Base-by-base conservation (phyloP, 805 yeast genomes). In the Metschnikowia bowlesiae region DNA sequence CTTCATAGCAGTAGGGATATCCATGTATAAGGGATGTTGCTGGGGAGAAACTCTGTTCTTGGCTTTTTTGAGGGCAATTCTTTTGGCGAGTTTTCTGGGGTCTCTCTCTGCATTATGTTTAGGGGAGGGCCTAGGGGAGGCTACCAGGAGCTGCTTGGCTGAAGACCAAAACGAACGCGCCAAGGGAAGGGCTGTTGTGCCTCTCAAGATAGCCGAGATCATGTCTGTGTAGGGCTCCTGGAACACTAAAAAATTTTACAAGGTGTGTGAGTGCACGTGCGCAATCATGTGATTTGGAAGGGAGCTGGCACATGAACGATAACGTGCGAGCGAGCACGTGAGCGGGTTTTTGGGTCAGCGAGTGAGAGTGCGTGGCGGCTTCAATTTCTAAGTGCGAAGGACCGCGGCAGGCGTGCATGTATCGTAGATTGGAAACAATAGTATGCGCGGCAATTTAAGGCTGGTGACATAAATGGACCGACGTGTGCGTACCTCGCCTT, bases 1-100 rank as follows among this genome's bases (percentile, higher is more conserved):
- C 59, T 87, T 78, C 66, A 89, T 67, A 1, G 97, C 97, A 31
- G 71, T 67, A 6, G 87, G 80, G 7, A 89, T 75, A 45, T 81
- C 83, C 86, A 87, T 82, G 62, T 82, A 85, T 48, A 86, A 71
- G 1, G 91, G 91, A 46, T 76, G 75, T 11, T 55, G 68, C 64
- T 57, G 69, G 51, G 75, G 77, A 53, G 65, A 84, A 18, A 50
- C 51, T 38, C 51, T 54, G 18, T 50, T 50, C 36, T 39, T 47
- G 28, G 50, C 49, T 39, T 54, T 54, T 39, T 53, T 47, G 42
- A 50, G 38, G 13, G 52, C 48, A 10, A 39, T 50, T 47, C 61
- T 48, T 33, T 50, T 48, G 33, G 54, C 52, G 32, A 54, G 38
- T 28, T 49, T 50, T 41, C 54, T 53, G 1, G 59, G 58, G 43